Evolutionary conservation across 2,329 filamentous ascomycete genomes (phyloP), one percentile per base, ranked within the genome.

Genomic region (Colletotrichum sp.): DNA sequence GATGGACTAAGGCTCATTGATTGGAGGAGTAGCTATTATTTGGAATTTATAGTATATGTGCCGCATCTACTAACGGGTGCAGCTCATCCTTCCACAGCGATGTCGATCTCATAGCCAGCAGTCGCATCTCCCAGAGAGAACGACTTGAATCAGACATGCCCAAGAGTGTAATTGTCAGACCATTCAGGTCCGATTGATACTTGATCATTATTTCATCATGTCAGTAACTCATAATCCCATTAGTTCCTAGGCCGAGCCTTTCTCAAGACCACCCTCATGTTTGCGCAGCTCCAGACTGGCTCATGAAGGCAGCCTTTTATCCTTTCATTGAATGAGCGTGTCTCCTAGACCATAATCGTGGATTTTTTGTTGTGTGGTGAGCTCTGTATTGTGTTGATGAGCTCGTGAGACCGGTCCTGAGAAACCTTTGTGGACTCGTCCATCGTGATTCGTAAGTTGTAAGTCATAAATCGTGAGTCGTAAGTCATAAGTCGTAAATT

Each of bases 131-230:
- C 44, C n/a, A 52, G 44, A 22, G n/a, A 13, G 44, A 52, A 52
- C n/a, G 5, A 24, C 44, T 52, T 52, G 6, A 13, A 24, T 52
- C 6, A 24, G 10, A 52, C n/a, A 5, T 52, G 6, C n/a, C 44
- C n/a, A 52, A 52, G 1, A 22, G n/a, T 22, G 0, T 52, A 0
- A 24, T 12, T 13, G 2, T 6, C 12, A 52, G n/a, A 24, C n/a
- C 6, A 22, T 8, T 22, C 8, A 13, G 44, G n/a, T 52, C 44
- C 4, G 6, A 22, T 52, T 24, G n/a, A 52, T 52, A 12, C n/a
- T 22, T 52, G 10, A 18, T 52, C n/a, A 22, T 52, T 10, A 22
- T 52, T 7, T 44, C 62, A 18, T 39, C 36, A 39, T 3, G 2
- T 18, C 60, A 64, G 22, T 9, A 64, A 26, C 12, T 24, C 22